Base-by-base conservation (phyloP, 306 rosid genomes). In the Elaeagnus macrophylla region DNA sequence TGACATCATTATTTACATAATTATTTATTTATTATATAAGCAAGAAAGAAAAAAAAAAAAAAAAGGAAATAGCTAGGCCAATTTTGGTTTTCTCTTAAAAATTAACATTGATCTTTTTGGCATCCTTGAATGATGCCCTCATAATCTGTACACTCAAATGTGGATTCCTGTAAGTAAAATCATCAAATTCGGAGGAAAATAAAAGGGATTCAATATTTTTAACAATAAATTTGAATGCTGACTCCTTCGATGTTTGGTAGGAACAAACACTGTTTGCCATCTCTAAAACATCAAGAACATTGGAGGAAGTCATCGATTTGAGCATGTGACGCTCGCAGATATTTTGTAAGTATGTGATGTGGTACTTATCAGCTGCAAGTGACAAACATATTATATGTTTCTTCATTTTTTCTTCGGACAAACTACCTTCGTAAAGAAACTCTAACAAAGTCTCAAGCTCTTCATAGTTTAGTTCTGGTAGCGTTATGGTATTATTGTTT, bases 361-460 rank as follows among this genome's bases (percentile, higher is more conserved):
- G 73, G 54, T 91, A 91, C 75, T 91, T 91, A 12, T 91, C 86
- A 6, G 95, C 96, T 12, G 96, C 96, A 6, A 69, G 56, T 9
- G 82, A 74, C 59, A 91, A 48, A 0, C 96, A 63, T 40, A 76
- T 76, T 2, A 76, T 83, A 52, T 90, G 86, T 59, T 71, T 70
- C 59, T 59, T 81, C 79, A 84, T 16, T 66, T 68, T 79, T 14
- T 86, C 78, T 14, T 37, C 51, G 0, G 62, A 9, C 68, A 91
- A 52, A 7, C 57, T 52, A 6, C 96, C 97, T 7, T 74, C 57
- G 51, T 91, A 86, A 36, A 91, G 81, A 59, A 84, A 82, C 64
- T 91, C 95, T 4, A 86, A 39, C 0, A 91, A 77, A 18, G 78
- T 71, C 39, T 78, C 78, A 5, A 91, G 65, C 60, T 80, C 96